Percentiles rank a stretch among this genome's conserved stretches.
Conservation (phyloP, 108 stramenopile species). For the Schizochytrium sp. region DNA sequence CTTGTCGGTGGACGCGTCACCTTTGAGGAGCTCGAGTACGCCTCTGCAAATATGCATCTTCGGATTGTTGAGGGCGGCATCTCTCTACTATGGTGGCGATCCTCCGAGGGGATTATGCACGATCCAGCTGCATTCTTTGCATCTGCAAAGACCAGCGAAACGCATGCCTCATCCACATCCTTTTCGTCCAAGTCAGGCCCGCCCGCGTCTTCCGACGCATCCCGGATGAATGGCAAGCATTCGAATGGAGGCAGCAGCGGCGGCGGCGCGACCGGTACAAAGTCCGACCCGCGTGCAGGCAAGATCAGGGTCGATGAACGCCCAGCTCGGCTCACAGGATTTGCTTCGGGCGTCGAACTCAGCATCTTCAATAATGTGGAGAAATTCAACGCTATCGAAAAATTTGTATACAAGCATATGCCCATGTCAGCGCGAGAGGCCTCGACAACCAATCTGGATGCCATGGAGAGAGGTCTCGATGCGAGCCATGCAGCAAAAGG, state of each 20-base stretch:
- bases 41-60: slow-evolving; percentile 12
- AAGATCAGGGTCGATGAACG: background rate
- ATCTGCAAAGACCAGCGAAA: no score
- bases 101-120: background rate
- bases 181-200: no score
- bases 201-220: no score
- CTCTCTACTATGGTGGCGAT: background rate
- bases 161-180: no score
- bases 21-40: slow-evolving; percentile 15
- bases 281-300: background rate
- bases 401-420: background rate
- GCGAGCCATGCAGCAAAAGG: background rate
- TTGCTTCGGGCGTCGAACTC: background rate
- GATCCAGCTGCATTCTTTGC: background rate
- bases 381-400: background rate
- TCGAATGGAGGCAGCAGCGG: background rate
- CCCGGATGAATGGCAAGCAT: no score
- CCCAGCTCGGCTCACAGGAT: background rate
- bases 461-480: background rate
- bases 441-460: background rate
- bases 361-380: slow-evolving; percentile 12
- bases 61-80: slow-evolving; percentile 10
- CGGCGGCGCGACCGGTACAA: background rate
- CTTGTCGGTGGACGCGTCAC: background rate
- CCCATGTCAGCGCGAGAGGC: background rate